Evolutionary conservation across 768 basidiomycete species (phyloP).

Genomic region (Pulveroboletus sp.): DNA sequence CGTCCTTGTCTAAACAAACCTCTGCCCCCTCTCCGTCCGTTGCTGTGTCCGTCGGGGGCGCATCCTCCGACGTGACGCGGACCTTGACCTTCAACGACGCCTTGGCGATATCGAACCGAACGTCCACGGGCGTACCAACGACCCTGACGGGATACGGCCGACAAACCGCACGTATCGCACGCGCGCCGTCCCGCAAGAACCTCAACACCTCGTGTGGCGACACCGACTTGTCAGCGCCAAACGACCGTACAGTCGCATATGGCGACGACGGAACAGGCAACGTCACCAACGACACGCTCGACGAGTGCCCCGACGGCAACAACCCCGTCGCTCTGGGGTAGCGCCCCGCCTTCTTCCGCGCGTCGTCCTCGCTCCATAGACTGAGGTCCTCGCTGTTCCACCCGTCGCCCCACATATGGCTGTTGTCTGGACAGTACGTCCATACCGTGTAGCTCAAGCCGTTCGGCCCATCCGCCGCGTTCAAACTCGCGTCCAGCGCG

Average conservation of each 20-base stretch:
- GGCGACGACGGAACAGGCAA: slow-evolving; percentile 15
- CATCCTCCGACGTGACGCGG: slow-evolving; percentile 56
- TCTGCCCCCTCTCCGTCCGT: background rate
- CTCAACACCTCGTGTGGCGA: slow-evolving; percentile 31
- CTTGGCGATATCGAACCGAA: slow-evolving; percentile 72
- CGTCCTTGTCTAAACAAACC: slow-evolving; percentile 1
- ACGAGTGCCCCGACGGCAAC: slow-evolving; percentile 10
- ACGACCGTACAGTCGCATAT: background rate
- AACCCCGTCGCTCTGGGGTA: background rate
- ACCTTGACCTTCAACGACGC: slow-evolving; percentile 69
- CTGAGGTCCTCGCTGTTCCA: slow-evolving; percentile 98
- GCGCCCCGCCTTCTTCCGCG: slow-evolving; percentile 16
- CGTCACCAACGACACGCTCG: slow-evolving; percentile 19
- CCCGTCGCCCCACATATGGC: slow-evolving; percentile 87
- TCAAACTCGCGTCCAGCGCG: slow-evolving; percentile 82
- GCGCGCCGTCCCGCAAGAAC: slow-evolving; percentile 80
- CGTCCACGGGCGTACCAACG: slow-evolving; percentile 60
- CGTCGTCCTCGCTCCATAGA: slow-evolving; percentile 78
- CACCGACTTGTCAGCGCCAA: background rate
- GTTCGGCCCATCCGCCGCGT: slow-evolving; percentile 73
- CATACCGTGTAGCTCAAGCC: slow-evolving; percentile 78
- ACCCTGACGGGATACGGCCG: slow-evolving; percentile 77
- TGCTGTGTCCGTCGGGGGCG: slow-evolving; percentile 11
- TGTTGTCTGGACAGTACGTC: slow-evolving; percentile 82
- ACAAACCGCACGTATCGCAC: slow-evolving; percentile 80